Conservation (phyloP, 2,329 filamentous ascomycete species). For the Xylariaceae sp. region DNA sequence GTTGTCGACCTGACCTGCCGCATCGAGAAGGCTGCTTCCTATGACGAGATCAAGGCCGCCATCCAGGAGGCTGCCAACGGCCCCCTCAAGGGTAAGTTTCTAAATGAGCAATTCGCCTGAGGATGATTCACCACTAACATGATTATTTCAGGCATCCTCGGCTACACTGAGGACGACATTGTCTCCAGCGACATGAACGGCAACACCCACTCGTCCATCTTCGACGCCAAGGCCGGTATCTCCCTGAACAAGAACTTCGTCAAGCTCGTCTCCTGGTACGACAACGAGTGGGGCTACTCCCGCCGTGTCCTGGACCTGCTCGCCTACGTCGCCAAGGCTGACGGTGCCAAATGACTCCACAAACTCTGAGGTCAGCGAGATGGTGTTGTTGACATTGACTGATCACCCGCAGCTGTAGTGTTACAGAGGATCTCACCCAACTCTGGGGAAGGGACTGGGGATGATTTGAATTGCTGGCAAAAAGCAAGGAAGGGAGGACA, state of each 20-base stretch:
- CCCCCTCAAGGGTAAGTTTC: conserved; percentile 68
- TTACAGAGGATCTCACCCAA: no score
- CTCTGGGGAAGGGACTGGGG: no score
- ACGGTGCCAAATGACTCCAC: conserved; percentile 43
- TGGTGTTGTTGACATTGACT: no score
- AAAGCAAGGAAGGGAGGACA: no score
- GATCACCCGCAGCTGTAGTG: no score
- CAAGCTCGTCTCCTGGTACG: conserved; percentile 98
- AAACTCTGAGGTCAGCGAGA: conserved; percentile 17
- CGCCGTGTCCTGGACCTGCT: conserved; percentile 83
- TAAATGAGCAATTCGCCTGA: background rate
- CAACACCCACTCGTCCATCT: conserved; percentile 91
- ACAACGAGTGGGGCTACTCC: conserved; percentile 99
- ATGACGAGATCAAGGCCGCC: conserved; percentile 87
- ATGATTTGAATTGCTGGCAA: no score
- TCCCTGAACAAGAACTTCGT: conserved; percentile 97
- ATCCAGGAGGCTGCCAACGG: conserved; percentile 83
- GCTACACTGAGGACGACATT: conserved; percentile 93
- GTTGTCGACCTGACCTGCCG: conserved; percentile 96
- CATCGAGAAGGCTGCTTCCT: conserved; percentile 79
- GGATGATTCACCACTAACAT: conserved; percentile 7
- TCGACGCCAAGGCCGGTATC: conserved; percentile 99
- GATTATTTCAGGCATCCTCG: conserved; percentile 66
- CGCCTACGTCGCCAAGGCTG: conserved; percentile 72
- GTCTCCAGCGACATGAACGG: conserved; percentile 93